These are phyloP conservation scores for Morella rubra DNA, from an alignment of 306 rosid species.

Conservation along the genomic window DNA sequence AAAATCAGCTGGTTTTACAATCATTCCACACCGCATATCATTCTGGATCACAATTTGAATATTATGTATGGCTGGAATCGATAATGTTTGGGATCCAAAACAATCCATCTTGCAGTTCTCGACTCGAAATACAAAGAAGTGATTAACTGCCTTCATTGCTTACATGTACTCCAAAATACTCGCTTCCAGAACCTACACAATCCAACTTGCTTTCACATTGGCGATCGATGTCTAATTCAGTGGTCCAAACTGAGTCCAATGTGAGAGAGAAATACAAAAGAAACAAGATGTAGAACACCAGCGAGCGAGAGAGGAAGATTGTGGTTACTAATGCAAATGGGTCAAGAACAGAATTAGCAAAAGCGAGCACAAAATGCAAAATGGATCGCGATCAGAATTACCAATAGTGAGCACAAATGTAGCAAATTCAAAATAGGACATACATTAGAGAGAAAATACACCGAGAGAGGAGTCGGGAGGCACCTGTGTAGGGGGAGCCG, in stretches of 20 bases:
- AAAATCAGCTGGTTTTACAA: neutral
- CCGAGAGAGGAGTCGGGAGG: neutral
- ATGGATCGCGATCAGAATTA: neutral
- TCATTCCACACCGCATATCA: neutral
- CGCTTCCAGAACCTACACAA: constrained; percentile 2
- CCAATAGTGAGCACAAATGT: neutral
- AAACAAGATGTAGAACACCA: no score
- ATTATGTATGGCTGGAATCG: neutral
- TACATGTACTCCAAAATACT: neutral
- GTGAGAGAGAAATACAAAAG: neutral
- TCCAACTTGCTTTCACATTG: neutral
- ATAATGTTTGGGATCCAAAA: neutral
- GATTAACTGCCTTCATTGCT: neutral
- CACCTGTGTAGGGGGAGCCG: constrained; percentile 62
- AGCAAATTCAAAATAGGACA: neutral
- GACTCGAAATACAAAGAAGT: neutral
- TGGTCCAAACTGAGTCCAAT: neutral
- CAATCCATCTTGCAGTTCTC: neutral
- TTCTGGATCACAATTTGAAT: neutral
- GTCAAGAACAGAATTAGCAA: neutral
- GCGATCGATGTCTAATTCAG: constrained; percentile 3
- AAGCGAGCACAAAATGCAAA: neutral
- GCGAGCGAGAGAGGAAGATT: neutral
- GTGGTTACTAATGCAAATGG: neutral
- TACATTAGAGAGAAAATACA: neutral